A percentile compares a stretch with the other conserved stretches of the same genome.
These are phyloP conservation scores for Diaporthe citriasiana DNA, from an alignment of 2,329 filamentous ascomycete genomes.

Conservation along the genomic window DNA sequence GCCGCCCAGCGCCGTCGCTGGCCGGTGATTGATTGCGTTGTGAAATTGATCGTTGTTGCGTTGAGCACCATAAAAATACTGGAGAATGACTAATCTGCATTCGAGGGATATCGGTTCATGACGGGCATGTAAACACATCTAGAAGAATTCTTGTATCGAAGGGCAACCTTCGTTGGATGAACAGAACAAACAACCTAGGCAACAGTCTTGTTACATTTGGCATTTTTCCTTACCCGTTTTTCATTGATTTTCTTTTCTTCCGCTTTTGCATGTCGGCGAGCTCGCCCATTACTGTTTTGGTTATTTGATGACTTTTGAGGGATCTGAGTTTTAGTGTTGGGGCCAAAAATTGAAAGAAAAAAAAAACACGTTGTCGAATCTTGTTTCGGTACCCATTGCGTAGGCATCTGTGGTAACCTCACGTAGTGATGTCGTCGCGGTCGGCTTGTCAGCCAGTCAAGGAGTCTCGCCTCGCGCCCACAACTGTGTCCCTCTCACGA, in stretches of 20 bases:
- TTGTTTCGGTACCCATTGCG: too few species aligned
- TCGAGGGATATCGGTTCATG: constrained; percentile 26
- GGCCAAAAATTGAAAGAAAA: background rate
- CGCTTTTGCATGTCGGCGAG: background rate
- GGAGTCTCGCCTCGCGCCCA: background rate
- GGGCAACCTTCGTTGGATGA: constrained; percentile 41
- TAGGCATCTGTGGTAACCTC: background rate
- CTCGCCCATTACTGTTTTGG: background rate
- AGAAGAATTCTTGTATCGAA: constrained; percentile 37
- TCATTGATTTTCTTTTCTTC: background rate
- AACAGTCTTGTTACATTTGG: constrained; percentile 22
- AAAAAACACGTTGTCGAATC: background rate
- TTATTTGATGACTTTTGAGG: background rate
- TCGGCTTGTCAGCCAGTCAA: background rate
- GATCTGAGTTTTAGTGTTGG: background rate
- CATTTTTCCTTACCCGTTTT: background rate
- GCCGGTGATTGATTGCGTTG: background rate
- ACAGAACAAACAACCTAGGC: constrained; percentile 36
- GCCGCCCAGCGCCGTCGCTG: constrained; percentile 1
- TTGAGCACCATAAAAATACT: constrained; percentile 3
- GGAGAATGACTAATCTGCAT: constrained; percentile 24
- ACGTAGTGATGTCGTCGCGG: background rate
- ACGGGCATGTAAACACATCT: constrained; percentile 33
- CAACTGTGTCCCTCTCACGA: background rate
- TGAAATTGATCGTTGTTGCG: constrained; percentile 1